Base-by-base conservation (phyloP, 2,329 filamentous ascomycete species). In the Akanthomyces muscarius region DNA sequence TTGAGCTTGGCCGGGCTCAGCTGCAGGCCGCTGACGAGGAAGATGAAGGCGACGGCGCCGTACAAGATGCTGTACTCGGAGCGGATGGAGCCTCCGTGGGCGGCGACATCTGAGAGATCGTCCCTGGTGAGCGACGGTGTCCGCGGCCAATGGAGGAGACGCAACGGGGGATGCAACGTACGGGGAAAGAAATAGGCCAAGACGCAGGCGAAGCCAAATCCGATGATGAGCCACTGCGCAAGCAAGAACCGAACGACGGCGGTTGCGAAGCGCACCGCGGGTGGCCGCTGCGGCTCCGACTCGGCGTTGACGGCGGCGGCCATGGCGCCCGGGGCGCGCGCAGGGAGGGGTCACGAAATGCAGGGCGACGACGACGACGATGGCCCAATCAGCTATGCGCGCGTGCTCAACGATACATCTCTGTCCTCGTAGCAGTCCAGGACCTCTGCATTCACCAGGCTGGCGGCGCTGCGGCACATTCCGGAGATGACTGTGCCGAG, bases 1-100 rank as follows among this genome's bases (percentile, higher is more conserved):
- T 83, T 74, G 11, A 91, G 76, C 68, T 89, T 85, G 41, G 80
- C 77, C 0, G 84, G 85, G 8, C 87, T 81, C 21, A 91, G 83
- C 58, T 89, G 89, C 68, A 90, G 81, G 4, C 89, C 89, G 62
- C 87, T 90, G 67, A 90, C 81, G 63, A 91, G 78, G 72, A 91
- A 91, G 68, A 91, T 89, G 68, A 90, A 74, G 21, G 82, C 85
- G 36, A 91, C 86, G 23, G 83, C 86, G 38, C 88, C 86, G 71
- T 91, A 91, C 36, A 90, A 80, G 61, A 90, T 83, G 76, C 69
- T 85, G 77, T 76, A 83, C 74, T 77, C 84, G 68, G 74, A 87
- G 30, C 45, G 45, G 14, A 51, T 59, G 33, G 56, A 28, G 30
- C 74, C 79, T 85, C 69, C 85, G 91, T 68, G 88, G 86, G 28